A percentile compares a stretch with the other conserved stretches of the same genome.
phyloP scores from a whole-genome alignment of 2,329 filamentous ascomycete genomes.

The Aspergillus sp. region DNA sequence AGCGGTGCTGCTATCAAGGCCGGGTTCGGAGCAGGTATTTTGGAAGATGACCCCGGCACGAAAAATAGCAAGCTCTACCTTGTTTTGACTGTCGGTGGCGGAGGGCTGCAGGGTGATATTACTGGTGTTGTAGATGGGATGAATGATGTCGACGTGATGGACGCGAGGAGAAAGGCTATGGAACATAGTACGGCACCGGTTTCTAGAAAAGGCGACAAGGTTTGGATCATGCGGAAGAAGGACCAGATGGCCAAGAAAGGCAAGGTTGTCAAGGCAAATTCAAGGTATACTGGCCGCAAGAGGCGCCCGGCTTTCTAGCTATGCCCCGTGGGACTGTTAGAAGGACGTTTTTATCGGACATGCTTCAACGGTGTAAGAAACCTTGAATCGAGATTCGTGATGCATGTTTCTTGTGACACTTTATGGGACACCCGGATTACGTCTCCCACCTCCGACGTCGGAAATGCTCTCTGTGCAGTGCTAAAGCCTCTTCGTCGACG shows the following conservation, averaged over 20 bases:
- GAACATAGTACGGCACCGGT: conserved; percentile 42
- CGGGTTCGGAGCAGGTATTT: conserved; percentile 88
- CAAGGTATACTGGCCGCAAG: conserved; percentile 92
- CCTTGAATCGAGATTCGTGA: not conserved
- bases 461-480: not conserved
- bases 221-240: conserved; percentile 64
- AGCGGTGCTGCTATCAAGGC: conserved; percentile 85
- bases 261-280: conserved; percentile 86
- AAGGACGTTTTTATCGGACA: not conserved
- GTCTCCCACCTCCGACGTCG: not conserved
- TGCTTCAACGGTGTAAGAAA: not conserved
- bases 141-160: conserved; percentile 81
- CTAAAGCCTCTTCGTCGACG: not conserved
- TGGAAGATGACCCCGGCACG: conserved; percentile 94
- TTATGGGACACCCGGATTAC: not conserved
- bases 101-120: conserved; percentile 68
- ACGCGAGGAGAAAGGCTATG: conserved; percentile 58
- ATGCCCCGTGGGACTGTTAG: not conserved
- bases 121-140: conserved; percentile 86
- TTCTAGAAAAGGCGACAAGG: conserved; percentile 50
- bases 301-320: conserved; percentile 71
- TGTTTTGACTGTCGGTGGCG: conserved; percentile 83
- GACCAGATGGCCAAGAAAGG: conserved; percentile 92
- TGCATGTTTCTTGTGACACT: not conserved
- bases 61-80: conserved; percentile 98